A percentile compares a stretch with the other conserved stretches of the same genome.
phyloP scores from a whole-genome alignment of 257 asterid species.

The Ligustrum vulgare region DNA sequence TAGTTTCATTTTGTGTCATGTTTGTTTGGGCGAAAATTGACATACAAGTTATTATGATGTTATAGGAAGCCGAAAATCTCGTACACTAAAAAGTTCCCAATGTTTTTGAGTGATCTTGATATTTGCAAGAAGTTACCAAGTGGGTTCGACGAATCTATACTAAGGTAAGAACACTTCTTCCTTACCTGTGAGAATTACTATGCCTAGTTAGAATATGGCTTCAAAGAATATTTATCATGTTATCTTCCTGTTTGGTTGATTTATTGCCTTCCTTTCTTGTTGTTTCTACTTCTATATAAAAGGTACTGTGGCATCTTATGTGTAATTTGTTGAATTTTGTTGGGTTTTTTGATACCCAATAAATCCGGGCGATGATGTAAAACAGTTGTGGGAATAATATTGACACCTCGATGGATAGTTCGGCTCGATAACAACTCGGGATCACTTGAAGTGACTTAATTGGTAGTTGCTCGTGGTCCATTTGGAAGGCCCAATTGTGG shows the following conservation, averaged over 20 bases:
- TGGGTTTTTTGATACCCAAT: too few relatives aligned
- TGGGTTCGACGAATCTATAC: constrained; percentile 51
- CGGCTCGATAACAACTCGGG: too few relatives aligned
- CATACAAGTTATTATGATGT: constrained; percentile 27
- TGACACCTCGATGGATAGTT: too few relatives aligned
- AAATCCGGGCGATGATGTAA: too few relatives aligned
- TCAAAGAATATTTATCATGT: neutral
- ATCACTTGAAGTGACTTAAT: too few relatives aligned
- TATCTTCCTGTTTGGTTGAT: constrained; percentile 3
- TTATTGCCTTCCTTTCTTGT: constrained; percentile 16
- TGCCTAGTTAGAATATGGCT: constrained; percentile 3
- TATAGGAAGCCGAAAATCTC: constrained; percentile 59
- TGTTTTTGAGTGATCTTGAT: constrained; percentile 64
- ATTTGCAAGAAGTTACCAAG: constrained; percentile 77
- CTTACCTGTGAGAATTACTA: constrained; percentile 4
- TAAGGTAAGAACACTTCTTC: constrained; percentile 38
- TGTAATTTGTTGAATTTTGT: constrained; percentile 26
- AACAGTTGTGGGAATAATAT: too few relatives aligned
- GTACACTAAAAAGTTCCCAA: constrained; percentile 63
- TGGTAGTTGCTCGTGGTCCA: too few relatives aligned
- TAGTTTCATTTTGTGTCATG: constrained; percentile 1
- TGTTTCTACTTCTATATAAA: constrained; percentile 12
- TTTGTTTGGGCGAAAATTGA: constrained; percentile 8
- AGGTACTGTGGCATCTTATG: constrained; percentile 15
- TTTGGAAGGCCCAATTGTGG: too few relatives aligned